Percentiles rank a stretch among this genome's conserved stretches.
These are phyloP conservation scores for Xylaria flabelliformis DNA, from an alignment of 495 filamentous ascomycete species.

Conservation along the genomic window DNA sequence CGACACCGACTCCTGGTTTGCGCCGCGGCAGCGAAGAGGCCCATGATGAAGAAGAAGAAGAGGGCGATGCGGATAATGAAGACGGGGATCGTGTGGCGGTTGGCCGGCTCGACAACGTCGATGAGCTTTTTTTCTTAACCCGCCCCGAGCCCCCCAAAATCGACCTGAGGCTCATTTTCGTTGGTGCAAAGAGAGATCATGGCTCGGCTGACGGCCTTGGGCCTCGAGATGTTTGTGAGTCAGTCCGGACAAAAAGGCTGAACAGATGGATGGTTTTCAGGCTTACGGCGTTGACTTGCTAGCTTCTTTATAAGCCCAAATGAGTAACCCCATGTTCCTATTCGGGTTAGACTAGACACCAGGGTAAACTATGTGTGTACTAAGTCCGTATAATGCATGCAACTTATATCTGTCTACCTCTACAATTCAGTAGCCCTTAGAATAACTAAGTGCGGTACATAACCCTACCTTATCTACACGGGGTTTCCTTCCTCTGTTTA, in stretches of 20 bases:
- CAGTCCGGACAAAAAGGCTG: conserved; percentile 18
- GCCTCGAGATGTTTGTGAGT: neutral
- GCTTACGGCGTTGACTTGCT: too few relatives aligned
- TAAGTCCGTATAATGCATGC: too few relatives aligned
- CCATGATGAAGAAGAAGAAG: conserved; percentile 50
- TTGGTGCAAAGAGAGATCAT: conserved; percentile 23
- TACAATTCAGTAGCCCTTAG: too few relatives aligned
- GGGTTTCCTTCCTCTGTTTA: too few relatives aligned
- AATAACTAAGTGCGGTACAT: too few relatives aligned
- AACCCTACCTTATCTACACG: too few relatives aligned
- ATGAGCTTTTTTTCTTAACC: conserved; percentile 43
- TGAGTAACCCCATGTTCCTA: too few relatives aligned
- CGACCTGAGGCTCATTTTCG: conserved; percentile 41
- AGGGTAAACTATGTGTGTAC: too few relatives aligned
- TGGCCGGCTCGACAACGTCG: conserved; percentile 21
- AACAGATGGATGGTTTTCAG: neutral
- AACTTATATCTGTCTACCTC: too few relatives aligned
- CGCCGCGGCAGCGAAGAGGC: conserved; percentile 57
- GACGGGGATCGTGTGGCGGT: conserved; percentile 28
- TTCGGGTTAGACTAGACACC: too few relatives aligned
- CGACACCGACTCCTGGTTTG: conserved; percentile 52
- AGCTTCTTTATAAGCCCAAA: too few relatives aligned
- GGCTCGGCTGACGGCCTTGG: conserved; percentile 4
- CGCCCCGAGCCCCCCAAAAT: conserved; percentile 47
- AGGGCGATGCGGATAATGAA: conserved; percentile 54